phyloP scores from a whole-genome alignment of 2,329 filamentous ascomycete genomes.

The Pestalotiopsis sp. region DNA sequence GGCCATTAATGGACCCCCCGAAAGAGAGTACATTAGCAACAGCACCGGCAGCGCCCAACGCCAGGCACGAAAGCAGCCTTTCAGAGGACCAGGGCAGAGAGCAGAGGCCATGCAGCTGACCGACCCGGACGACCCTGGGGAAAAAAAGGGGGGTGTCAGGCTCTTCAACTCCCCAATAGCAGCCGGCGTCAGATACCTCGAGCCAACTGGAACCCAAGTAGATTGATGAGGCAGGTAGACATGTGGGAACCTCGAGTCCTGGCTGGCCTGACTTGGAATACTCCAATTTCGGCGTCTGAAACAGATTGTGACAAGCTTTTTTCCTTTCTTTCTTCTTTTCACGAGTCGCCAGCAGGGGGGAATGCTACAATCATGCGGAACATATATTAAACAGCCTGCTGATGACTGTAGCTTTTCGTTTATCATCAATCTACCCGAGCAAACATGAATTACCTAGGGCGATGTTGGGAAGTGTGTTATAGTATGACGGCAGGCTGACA shows the following conservation, averaged over 20 bases:
- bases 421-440: not conserved
- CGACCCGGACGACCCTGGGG: conserved; percentile 4
- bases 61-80: not conserved
- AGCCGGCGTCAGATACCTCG: not conserved
- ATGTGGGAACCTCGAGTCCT: conserved; percentile 11
- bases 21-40: not conserved
- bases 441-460: not conserved
- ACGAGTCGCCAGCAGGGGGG: not conserved
- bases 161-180: conserved; percentile 8
- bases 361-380: not conserved
- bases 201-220: not conserved
- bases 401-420: not conserved
- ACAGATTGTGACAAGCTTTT: not conserved
- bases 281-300: conserved; percentile 11
- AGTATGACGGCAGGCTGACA: not conserved
- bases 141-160: conserved; percentile 23
- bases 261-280: conserved; percentile 8
- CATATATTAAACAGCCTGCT: not conserved
- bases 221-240: not conserved
- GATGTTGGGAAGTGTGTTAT: not conserved
- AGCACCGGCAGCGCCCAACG: not conserved
- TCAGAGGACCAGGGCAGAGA: not conserved
- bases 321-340: not conserved
- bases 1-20: not conserved
- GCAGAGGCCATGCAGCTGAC: not conserved